A percentile compares a stretch with the other conserved stretches of the same genome.
phyloP scores from a whole-genome alignment of 1,284 basidiomycete genomes.

The Gomphus bonarii region DNA sequence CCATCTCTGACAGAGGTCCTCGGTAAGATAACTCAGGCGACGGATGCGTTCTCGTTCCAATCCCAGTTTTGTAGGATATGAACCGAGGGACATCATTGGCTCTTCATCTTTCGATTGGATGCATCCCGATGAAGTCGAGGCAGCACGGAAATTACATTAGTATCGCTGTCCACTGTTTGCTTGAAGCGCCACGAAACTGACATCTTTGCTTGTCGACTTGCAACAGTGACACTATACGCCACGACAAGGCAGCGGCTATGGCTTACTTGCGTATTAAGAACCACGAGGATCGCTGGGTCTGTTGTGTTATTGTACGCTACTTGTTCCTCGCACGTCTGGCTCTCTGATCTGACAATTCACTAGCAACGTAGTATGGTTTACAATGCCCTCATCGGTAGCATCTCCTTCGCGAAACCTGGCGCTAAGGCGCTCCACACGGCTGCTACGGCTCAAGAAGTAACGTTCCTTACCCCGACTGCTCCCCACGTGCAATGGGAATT shows the following conservation, averaged over 20 bases:
- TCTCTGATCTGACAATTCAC: not conserved
- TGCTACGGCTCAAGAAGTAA: conserved; percentile 68
- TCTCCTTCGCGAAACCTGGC: conserved; percentile 61
- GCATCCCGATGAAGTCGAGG: conserved; percentile 62
- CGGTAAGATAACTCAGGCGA: conserved; percentile 29
- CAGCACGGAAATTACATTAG: conserved; percentile 57
- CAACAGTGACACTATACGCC: conserved; percentile 53
- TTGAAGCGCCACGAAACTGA: conserved; percentile 9
- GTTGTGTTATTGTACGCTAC: conserved; percentile 55
- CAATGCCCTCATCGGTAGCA: conserved; percentile 62
- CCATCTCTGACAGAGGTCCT: conserved; percentile 62
- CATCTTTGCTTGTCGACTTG: not conserved
- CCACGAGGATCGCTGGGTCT: conserved; percentile 62
- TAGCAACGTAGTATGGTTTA: conserved; percentile 38
- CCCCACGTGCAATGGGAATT: conserved; percentile 46
- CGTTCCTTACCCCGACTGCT: conserved; percentile 55
- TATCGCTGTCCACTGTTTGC: conserved; percentile 22
- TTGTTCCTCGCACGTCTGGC: not conserved
- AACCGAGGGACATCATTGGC: conserved; percentile 57
- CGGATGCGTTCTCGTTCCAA: not conserved
- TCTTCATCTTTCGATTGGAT: conserved; percentile 57
- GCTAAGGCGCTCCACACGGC: conserved; percentile 65
- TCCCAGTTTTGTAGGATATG: conserved; percentile 42
- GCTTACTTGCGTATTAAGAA: conserved; percentile 66
- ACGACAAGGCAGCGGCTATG: conserved; percentile 66